Conservation (phyloP, 2,329 filamentous ascomycete genomes). For the Phyllosticta citrichinensis region DNA sequence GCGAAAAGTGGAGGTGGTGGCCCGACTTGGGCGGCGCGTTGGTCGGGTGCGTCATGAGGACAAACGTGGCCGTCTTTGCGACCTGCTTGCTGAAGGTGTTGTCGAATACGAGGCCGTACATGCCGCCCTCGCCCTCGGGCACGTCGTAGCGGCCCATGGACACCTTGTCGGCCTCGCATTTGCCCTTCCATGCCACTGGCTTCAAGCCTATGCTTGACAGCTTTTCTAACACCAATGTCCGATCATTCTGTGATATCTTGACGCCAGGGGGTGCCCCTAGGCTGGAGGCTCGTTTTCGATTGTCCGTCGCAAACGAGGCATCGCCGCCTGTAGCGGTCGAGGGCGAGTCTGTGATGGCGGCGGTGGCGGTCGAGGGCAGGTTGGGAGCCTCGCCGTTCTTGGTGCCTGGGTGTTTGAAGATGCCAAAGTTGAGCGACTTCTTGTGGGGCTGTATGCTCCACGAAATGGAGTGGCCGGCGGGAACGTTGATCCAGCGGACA, state of each 20-base stretch:
- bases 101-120: constrained; percentile 95
- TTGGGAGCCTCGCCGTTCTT: constrained; percentile 39
- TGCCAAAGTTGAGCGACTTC: constrained; percentile 96
- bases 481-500: constrained; percentile 91
- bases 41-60: constrained; percentile 87
- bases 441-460: constrained; percentile 98
- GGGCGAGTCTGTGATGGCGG: constrained; percentile 29
- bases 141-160: constrained; percentile 85
- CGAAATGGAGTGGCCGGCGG: constrained; percentile 82
- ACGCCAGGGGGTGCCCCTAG: constrained; percentile 19
- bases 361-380: constrained; percentile 30
- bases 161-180: constrained; percentile 93
- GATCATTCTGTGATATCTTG: constrained; percentile 58
- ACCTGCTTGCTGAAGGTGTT: constrained; percentile 92
- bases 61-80: constrained; percentile 90
- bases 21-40: constrained; percentile 66
- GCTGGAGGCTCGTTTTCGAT: constrained; percentile 41
- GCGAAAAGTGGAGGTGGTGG: constrained; percentile 54
- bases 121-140: constrained; percentile 62
- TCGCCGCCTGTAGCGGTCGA: constrained; percentile 37
- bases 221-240: constrained; percentile 59
- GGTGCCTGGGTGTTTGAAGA: constrained; percentile 90
- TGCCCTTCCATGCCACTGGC: constrained; percentile 70
- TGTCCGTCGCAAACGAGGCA: constrained; percentile 41
- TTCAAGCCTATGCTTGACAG: constrained; percentile 52